Base-by-base conservation (phyloP, 2,329 filamentous ascomycete species). In the Polychaeton citri region DNA sequence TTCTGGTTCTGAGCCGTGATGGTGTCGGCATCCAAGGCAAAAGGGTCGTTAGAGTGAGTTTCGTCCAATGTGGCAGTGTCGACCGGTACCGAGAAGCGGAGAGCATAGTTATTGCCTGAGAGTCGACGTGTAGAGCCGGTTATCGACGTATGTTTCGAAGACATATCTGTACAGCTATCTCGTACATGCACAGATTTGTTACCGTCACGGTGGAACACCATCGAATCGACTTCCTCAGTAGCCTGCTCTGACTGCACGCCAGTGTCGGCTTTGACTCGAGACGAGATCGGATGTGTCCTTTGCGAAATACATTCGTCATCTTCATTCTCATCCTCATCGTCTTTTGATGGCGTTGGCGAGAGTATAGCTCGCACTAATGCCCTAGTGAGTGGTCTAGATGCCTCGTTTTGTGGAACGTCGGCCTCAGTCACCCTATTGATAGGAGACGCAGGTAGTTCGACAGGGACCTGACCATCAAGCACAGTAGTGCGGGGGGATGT, bases 351-450 rank as follows among this genome's bases (percentile, higher is more conserved):
- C 1, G 53, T 51, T 26, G 49, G 49, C 2, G 47, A 51, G 6
- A 57, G 46, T 28, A 51, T 55, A 19, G 56, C 54, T 31, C 51
- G 49, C 26, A 59, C 49, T 45, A 60, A 40, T 7, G 54, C 54
- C 34, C 56, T 41, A 2, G 57, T 60, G 18, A 59, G 47, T 16
- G 15, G 41, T 30, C 30, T 38, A 30, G 7, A 35, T 32, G 8
- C 38, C 36, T 17, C 43, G 38, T 3, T 36, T 30, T 19, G 19
- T 31, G 18, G 40, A 30, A 32, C 35, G 13, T 48, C 45, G 16
- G 53, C 47, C 34, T 54, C 50, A 15, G 51, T 43, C 10, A 54
- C 31, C 35, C 47, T 50, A 10, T 28, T 15, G 17, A 55, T 48
- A 4, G 54, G 53, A 12, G 54, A 57, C 2, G 52, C 51, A 19